Evolutionary conservation across 2,329 filamentous ascomycete genomes (phyloP), one percentile per base, ranked within the genome.

Genomic region (Neonectria sp.): DNA sequence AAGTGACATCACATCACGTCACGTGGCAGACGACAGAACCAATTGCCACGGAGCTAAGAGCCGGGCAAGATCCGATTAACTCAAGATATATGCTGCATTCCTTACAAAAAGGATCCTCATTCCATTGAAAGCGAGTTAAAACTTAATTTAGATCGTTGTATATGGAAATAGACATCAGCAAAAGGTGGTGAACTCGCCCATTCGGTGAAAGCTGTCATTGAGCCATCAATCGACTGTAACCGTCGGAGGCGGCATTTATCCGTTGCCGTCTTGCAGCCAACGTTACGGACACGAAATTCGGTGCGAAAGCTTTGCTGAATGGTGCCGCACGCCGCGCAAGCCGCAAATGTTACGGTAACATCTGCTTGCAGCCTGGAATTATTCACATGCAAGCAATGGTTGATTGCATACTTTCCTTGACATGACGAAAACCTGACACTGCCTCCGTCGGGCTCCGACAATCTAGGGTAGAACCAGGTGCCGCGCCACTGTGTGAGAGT

Each of bases 1-100:
- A 29, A 35, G 61, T 69, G 70, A 72, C 70, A 71, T 72, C 66
- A 72, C 70, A 71, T 69, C 40, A 69, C 56, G 57, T 72, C 70
- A 72, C 70, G 70, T 72, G 70, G 31, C 15, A 1, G 15, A 17
- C 33, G 3, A 6, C 37, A n/a, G 15, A 37, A 65, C 11, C 43
- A 60, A 49, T 33, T 58, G 29, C n/a, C 8, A n/a, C 8, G 13
- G 25, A 29, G 27, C 48, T 8, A 31, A 29, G 15, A 24, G 31
- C 29, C n/a, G 13, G 29, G n/a, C n/a, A 6, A 15, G n/a, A 53
- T 53, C 11, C 31, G 21, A 40, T 31, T 40, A 25, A 55, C 35
- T 24, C 12, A 24, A 45, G n/a, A 8, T 24, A 24, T 21, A 24
- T 24, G 12, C 17, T 48, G 45, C n/a, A 33, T 21, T 17, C 13